Conservation (phyloP, 2,329 filamentous ascomycete genomes). For the Colletotrichum camelliae region DNA sequence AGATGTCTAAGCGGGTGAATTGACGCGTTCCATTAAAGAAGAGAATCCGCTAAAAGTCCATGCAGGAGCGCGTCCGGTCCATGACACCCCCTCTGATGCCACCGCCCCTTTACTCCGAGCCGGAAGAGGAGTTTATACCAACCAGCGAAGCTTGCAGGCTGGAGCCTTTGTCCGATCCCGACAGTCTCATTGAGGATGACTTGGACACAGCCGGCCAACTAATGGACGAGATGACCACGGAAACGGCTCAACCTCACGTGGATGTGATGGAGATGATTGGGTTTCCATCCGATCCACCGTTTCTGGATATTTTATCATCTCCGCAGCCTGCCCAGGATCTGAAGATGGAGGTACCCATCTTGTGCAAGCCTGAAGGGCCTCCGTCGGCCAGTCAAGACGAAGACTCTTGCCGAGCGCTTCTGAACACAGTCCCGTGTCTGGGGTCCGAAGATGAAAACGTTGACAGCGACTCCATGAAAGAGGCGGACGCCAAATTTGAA, state of each 20-base stretch:
- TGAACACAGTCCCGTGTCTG: not conserved
- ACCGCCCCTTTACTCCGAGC: not conserved
- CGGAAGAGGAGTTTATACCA: conserved; percentile 27
- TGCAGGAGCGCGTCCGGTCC: not conserved
- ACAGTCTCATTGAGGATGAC: conserved; percentile 24
- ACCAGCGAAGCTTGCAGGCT: conserved; percentile 24
- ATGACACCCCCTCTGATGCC: not conserved
- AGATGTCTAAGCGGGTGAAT: not conserved
- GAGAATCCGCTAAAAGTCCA: not conserved
- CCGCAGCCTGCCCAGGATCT: not conserved
- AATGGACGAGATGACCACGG: not conserved
- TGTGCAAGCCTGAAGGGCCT: not conserved
- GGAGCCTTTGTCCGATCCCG: conserved; percentile 35
- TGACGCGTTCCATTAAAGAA: not conserved
- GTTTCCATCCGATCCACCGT: not conserved
- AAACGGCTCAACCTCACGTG: not conserved
- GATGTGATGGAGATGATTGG: not conserved
- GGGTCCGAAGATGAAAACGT: not conserved
- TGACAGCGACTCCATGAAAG: not conserved
- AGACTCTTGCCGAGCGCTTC: not conserved
- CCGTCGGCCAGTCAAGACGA: not conserved
- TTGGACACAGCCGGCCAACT: conserved; percentile 10
- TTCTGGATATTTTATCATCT: not conserved
- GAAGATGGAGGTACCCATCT: not conserved
- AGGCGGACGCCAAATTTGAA: conserved; percentile 23